Conservation (phyloP, 768 basidiomycete genomes). For the Termitomyces sp. region DNA sequence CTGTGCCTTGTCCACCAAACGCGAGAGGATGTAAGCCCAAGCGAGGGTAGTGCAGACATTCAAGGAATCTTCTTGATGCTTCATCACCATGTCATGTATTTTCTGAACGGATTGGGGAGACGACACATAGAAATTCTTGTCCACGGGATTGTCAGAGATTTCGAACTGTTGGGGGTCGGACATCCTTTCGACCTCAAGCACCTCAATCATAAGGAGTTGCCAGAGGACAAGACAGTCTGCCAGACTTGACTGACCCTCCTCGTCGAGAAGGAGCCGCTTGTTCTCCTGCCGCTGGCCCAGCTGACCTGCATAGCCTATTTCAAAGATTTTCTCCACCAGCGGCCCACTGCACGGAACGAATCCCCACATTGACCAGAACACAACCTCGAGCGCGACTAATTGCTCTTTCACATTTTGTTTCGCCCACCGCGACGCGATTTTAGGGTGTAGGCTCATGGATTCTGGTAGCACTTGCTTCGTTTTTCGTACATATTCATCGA, state of each 20-base stretch:
- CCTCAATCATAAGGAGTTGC: constrained; percentile 76
- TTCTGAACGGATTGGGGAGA: constrained; percentile 59
- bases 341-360: constrained; percentile 63
- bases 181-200: constrained; percentile 74
- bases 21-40: constrained; percentile 82
- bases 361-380: constrained; percentile 89
- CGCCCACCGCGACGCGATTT: constrained; percentile 59
- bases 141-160: constrained; percentile 43
- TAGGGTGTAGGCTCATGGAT: constrained; percentile 45
- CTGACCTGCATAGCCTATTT: constrained; percentile 58
- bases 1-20: constrained; percentile 46
- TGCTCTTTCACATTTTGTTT: constrained; percentile 79
- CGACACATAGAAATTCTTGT: constrained; percentile 52
- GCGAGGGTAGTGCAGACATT: constrained; percentile 70
- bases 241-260: constrained; percentile 61
- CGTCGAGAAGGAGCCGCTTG: constrained; percentile 64
- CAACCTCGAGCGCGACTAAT: constrained; percentile 73
- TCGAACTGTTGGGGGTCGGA: constrained; percentile 50
- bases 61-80: constrained; percentile 53
- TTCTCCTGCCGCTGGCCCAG: constrained; percentile 66
- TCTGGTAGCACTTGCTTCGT: constrained; percentile 46
- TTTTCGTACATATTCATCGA: constrained; percentile 59
- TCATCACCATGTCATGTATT: constrained; percentile 64
- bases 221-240: constrained; percentile 71
- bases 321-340: constrained; percentile 59